phyloP scores from a whole-genome alignment of 768 basidiomycete species.

The Suillus subalutaceus region DNA sequence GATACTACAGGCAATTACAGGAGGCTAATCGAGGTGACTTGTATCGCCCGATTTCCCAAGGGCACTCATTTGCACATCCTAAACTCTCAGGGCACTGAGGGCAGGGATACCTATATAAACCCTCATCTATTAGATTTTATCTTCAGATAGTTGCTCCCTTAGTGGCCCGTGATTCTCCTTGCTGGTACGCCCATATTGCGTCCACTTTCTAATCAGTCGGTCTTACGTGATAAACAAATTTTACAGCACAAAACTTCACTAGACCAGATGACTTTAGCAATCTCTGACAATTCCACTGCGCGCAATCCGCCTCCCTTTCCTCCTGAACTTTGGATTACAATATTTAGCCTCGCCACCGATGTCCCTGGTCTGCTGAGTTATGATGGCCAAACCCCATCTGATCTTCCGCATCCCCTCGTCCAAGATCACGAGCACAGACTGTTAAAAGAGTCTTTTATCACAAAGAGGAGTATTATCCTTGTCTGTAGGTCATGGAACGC shows the following conservation, averaged over 20 bases:
- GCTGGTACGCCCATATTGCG: neutral
- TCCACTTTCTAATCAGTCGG: neutral
- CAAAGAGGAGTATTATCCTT: slow-evolving; percentile 24
- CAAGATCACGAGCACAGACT: slow-evolving; percentile 18
- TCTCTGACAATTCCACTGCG: neutral
- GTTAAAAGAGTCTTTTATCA: slow-evolving; percentile 26
- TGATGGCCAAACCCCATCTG: slow-evolving; percentile 15
- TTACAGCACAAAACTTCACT: neutral
- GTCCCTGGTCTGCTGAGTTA: slow-evolving; percentile 17
- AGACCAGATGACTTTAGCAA: slow-evolving; percentile 17
- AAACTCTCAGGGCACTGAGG: slow-evolving; percentile 26
- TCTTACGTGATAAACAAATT: neutral
- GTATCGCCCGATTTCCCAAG: slow-evolving; percentile 3
- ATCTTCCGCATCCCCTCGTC: slow-evolving; percentile 23
- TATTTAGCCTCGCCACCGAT: slow-evolving; percentile 26
- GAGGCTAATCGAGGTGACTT: neutral
- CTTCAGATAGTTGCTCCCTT: slow-evolving; percentile 1
- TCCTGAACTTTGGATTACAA: slow-evolving; percentile 32
- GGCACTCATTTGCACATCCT: slow-evolving; percentile 2
- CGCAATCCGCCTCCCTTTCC: slow-evolving; percentile 19
- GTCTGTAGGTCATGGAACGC: slow-evolving; percentile 30
- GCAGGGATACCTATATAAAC: slow-evolving; percentile 15
- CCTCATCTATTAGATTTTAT: slow-evolving; percentile 1
- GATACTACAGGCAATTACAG: neutral
- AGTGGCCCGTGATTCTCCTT: neutral